Evolutionary conservation across 164 flowering plant species (phyloP), one percentile per base, ranked within the genome.

Genomic region (Stephania japonica): DNA sequence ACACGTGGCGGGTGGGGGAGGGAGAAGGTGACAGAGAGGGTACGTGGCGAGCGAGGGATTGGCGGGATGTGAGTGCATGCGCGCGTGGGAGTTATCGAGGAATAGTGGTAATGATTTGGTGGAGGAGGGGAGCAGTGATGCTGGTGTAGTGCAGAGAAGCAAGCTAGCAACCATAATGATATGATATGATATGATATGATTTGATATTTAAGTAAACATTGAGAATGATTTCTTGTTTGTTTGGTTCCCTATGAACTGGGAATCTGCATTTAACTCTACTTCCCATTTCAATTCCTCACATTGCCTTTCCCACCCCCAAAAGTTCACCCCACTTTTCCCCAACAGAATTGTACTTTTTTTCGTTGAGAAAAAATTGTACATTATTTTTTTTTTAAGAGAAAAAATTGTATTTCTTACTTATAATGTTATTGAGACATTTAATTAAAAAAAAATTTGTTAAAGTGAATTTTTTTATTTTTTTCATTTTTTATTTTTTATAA

Each of bases 61-160:
- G 62, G 62, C 21, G 18, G 62, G 62, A 56, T 5, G 73, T 56
- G 47, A 56, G 62, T 78, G 83, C 83, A 81, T 81, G 83, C 83
- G 83, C 80, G 83, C 81, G 78, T 78, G 80, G 32, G 70, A 78
- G 76, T 41, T 73, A 53, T 64, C 73, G 70, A 71, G 70, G 75
- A 50, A 24, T 49, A 16, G 75, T 16, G 59, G 76, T 47, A 62
- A 23, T 62, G 65, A 62, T 19, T 62, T 19, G 25, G n/a, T 11
- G 65, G 0, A 7, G 21, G 19, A 11, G 65, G 21, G 25, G 27
- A 24, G 76, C 67, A 70, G 68, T 78, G 72, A 78, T 81, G 69
- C 75, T 78, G 80, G 42, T 67, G 66, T 67, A 61, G 70, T 77
- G 78, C 77, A 63, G 73, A 75, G 73, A 80, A 16, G 21, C 32